Base-by-base conservation (phyloP, 768 basidiomycete genomes). In the Russula dissimulans region DNA sequence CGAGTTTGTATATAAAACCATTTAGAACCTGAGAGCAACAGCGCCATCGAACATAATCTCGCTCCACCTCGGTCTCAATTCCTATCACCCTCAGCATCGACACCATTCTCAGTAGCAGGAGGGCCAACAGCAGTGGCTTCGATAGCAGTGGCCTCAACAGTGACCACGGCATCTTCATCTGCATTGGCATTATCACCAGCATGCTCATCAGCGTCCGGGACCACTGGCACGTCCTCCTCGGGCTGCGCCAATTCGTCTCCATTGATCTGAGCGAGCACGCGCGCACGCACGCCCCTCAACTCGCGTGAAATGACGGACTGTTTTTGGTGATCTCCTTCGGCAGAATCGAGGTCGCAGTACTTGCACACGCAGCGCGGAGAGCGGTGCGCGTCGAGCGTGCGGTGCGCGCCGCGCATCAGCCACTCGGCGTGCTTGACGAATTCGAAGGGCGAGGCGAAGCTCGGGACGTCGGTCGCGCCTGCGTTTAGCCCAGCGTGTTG, bases 351-450 rank as follows among this genome's bases (percentile, higher is more conserved):
- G 17, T 59, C 39, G 11, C 60, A 61, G 38, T 61, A 61, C 42
- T 47, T 57, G 31, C 60, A 61, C 14, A 10, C 7, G 39, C 60
- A 61, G 3, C 38, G 49, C 3, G 60, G 56, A 10, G 44, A 15
- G 31, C 56, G 60, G 10, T 29, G 31, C 10, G n/a, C 3, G 22
- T 61, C 56, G 15, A 31, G 31, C 38, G 60, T 52, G 22, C 60
- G 60, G 18, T 42, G 55, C 7, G 55, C 55, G 15, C 60, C 60
- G 44, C 44, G 49, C 60, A 57, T 61, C 18, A 61, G 50, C 60
- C 60, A 61, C 39, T 61, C 34, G 44, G 60, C 60, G 17, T 61
- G 60, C n/a, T 31, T 38, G 38, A 61, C 60, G 15, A 61, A 61
- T 32, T 61, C 60, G 44, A 57, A 17, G 2, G 60, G 60, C 3